Evolutionary conservation across 1,284 basidiomycete species (phyloP), one percentile per base, ranked within the genome.

Genomic region (Apiotrichum gamsii): DNA sequence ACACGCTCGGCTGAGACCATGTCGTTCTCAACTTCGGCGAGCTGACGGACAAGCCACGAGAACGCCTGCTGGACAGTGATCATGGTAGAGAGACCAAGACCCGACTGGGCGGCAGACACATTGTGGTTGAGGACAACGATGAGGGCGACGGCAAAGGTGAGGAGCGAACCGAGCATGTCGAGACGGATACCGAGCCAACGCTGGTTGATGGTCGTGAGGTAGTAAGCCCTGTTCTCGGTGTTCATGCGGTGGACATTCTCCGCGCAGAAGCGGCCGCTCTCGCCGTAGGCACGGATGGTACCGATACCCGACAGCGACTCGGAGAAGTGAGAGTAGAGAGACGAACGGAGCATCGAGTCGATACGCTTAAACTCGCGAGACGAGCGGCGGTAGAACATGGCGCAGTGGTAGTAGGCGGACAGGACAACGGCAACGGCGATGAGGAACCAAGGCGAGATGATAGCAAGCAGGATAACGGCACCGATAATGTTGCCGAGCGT

Each of bases 1-100:
- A 90, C 77, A 37, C 87, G 82, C 69, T 94, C 90, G 5, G 90
- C 87, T 20, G 84, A 83, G 66, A 90, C 90, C 85, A 93, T 90
- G 69, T 91, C 81, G 67, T 93, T 91, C 70, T 93, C 87, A 14
- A 90, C 82, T 62, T 90, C 86, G 4, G 86, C 85, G 42, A 79
- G 78, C 66, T 91, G 88, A 19, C 87, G 81, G 39, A 91, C 82
- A 63, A 90, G 78, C 85, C 82, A 89, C 14, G 84, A 82, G 61
- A 91, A 90, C 1, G 80, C 69, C 41, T 67, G 65, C 44, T 64
- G 63, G 13, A 67, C 57, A 13, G 69, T 67, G 31, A 74, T 83
- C 82, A 55, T 73, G 48, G 74, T 75, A 1, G 69, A 69, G 10
- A 76, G 64, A 9, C 72, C 74, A 13, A 78, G 66, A 59, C 77